phyloP scores from a whole-genome alignment of 2,329 filamentous ascomycete genomes.

The Pseudogymnoascus sp. region DNA sequence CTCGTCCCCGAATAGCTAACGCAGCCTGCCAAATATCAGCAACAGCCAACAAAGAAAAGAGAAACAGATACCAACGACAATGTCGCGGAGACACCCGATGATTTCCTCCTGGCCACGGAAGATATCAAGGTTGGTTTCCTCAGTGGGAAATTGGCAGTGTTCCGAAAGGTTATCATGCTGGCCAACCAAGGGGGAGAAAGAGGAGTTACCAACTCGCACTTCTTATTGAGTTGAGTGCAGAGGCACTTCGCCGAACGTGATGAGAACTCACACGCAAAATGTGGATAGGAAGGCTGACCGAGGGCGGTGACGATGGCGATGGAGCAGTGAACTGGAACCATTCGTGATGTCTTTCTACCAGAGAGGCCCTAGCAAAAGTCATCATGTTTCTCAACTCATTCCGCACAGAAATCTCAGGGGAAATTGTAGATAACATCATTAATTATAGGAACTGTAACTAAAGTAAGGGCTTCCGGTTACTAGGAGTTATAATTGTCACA shows the following conservation, averaged over 20 bases:
- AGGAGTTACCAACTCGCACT: not conserved
- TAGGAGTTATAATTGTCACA: too few species aligned
- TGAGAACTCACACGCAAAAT: not conserved
- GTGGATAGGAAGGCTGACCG: not conserved
- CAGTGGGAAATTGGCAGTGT: not conserved
- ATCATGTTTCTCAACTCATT: not conserved
- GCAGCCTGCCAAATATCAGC: not conserved
- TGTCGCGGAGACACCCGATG: not conserved
- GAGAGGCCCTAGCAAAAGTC: not conserved
- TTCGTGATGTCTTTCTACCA: too few species aligned
- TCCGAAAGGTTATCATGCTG: not conserved
- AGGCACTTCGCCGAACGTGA: not conserved
- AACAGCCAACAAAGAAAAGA: not conserved
- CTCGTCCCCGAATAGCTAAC: not conserved
- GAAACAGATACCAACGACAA: not conserved
- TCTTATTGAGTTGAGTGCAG: not conserved
- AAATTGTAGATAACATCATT: not conserved
- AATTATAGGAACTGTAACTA: too few species aligned
- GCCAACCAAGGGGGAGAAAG: not conserved
- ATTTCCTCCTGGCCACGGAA: not conserved
- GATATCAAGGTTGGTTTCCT: not conserved
- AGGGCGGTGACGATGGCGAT: too few species aligned
- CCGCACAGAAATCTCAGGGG: not conserved
- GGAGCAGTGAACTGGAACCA: too few species aligned
- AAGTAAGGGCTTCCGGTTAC: too few species aligned